Conservation (phyloP, 768 basidiomycete species). For the Exsudoporus frostii region DNA sequence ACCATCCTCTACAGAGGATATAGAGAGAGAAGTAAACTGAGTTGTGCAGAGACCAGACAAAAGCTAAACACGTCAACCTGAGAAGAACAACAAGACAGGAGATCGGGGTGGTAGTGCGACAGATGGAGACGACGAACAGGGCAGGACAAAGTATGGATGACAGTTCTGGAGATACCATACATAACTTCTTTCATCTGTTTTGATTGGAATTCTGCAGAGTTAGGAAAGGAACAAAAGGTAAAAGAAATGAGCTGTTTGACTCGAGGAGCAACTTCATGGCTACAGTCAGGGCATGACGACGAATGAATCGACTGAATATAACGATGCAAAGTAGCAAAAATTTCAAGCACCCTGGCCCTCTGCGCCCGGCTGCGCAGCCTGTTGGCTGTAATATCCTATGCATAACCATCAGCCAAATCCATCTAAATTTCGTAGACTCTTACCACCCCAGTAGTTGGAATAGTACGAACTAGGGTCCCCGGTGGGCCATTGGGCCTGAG, state of each 20-base stretch:
- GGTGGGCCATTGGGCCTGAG: conserved; percentile 74
- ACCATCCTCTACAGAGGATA: conserved; percentile 33
- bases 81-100: conserved; percentile 25
- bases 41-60: conserved; percentile 11
- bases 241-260: conserved; percentile 18
- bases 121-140: conserved; percentile 22
- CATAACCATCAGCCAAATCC: conserved; percentile 15
- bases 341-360: conserved; percentile 45
- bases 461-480: conserved; percentile 75
- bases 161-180: conserved; percentile 32
- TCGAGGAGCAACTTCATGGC: conserved; percentile 26
- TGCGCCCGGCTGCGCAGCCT: conserved; percentile 57
- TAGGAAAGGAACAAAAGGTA: conserved; percentile 22
- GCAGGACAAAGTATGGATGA: conserved; percentile 29
- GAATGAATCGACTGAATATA: conserved; percentile 23
- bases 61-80: conserved; percentile 25
- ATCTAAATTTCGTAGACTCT: conserved; percentile 20
- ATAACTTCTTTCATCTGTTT: conserved; percentile 33
- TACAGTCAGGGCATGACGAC: conserved; percentile 33
- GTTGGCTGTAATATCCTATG: conserved; percentile 80
- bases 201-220: conserved; percentile 31
- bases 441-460: conserved; percentile 83
- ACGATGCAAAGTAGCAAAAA: conserved; percentile 23
- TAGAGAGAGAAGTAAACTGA: conserved; percentile 21
- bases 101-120: conserved; percentile 13